A percentile compares a stretch with the other conserved stretches of the same genome.
Conservation (phyloP, 75 land plant species). For the Pinus taeda region DNA sequence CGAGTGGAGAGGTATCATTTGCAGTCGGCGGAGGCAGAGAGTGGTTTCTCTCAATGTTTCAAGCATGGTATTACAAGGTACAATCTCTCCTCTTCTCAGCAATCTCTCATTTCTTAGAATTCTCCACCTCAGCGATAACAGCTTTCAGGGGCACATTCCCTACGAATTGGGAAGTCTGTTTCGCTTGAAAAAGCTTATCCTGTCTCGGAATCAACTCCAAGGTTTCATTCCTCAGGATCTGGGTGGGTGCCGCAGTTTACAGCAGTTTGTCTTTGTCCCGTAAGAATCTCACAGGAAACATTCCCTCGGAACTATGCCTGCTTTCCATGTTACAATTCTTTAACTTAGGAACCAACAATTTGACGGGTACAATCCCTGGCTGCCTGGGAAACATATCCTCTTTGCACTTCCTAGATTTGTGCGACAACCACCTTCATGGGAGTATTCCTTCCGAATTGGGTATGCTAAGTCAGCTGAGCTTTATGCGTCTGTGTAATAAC, state of each 20-base stretch:
- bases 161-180: conserved; percentile 36
- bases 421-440: conserved; percentile 68
- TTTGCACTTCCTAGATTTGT: conserved; percentile 54
- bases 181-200: conserved; percentile 47
- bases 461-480: background rate
- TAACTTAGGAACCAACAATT: conserved; percentile 55
- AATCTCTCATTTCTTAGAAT: conserved; percentile 37
- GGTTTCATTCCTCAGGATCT: conserved; percentile 68
- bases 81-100: conserved; percentile 45
- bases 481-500: background rate
- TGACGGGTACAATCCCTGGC: conserved; percentile 65
- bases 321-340: conserved; percentile 46
- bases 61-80: conserved; percentile 51
- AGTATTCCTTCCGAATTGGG: conserved; percentile 35
- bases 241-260: conserved; percentile 53
- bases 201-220: conserved; percentile 57
- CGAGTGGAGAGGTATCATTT: conserved; percentile 47
- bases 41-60: conserved; percentile 48
- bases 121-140: conserved; percentile 67
- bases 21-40: conserved; percentile 20
- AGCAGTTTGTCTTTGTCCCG: conserved; percentile 59
- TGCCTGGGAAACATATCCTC: conserved; percentile 52
- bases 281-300: conserved; percentile 66
- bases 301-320: conserved; percentile 56
- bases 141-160: conserved; percentile 70